A percentile compares a stretch with the other conserved stretches of the same genome.
Evolutionary conservation across 1,139 yeast genomes (phyloP).

Genomic region (Nakaseomyces sp.): DNA sequence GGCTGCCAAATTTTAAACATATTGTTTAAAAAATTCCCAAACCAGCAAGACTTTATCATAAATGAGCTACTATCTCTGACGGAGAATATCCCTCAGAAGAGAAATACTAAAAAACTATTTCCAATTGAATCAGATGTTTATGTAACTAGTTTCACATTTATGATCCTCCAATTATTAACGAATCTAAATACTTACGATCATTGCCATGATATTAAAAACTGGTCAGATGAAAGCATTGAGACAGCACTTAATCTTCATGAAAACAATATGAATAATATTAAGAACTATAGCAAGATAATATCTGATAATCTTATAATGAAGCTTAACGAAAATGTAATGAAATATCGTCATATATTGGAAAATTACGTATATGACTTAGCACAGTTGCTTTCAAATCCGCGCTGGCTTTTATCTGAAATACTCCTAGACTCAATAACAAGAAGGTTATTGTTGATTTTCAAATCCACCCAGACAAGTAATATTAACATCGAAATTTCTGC

Average conservation of each 20-base stretch:
- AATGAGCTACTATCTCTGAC: conserved; percentile 50
- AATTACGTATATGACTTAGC: conserved; percentile 49
- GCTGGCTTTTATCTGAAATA: conserved; percentile 52
- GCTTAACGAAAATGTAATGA: conserved; percentile 30
- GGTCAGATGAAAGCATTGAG: neutral
- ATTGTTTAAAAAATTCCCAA: conserved; percentile 39
- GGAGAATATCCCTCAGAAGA: conserved; percentile 40
- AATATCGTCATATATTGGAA: conserved; percentile 40
- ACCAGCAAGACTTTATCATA: conserved; percentile 51
- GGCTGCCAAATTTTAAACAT: conserved; percentile 35
- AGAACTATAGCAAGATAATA: neutral
- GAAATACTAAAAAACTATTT: conserved; percentile 26
- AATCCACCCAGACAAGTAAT: conserved; percentile 31
- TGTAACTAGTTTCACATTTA: conserved; percentile 25
- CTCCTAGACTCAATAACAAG: conserved; percentile 39
- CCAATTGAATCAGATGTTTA: conserved; percentile 14
- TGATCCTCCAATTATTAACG: conserved; percentile 23
- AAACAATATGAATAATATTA: neutral
- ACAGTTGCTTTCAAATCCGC: conserved; percentile 42
- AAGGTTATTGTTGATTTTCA: conserved; percentile 34
- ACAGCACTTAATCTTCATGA: neutral
- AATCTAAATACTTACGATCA: conserved; percentile 14
- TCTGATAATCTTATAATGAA: neutral
- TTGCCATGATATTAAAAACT: neutral
- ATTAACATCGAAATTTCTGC: conserved; percentile 41